These are phyloP conservation scores for Helichrysum umbraculigerum DNA, from an alignment of 129 eudicot genomes.

Conservation along the genomic window DNA sequence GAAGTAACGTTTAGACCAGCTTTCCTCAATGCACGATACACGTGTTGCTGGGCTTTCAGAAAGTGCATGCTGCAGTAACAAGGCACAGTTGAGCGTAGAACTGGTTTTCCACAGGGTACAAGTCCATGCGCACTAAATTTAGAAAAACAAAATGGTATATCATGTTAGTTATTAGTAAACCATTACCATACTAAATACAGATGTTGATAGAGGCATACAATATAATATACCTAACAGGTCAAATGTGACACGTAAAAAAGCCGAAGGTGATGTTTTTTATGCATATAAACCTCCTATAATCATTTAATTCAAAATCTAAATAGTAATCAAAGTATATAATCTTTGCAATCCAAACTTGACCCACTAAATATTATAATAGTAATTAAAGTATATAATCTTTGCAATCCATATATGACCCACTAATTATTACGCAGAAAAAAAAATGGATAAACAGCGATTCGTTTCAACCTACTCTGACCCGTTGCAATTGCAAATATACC, in stretches of 20 bases:
- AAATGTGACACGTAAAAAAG: too few relatives aligned
- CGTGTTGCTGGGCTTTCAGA: slow-evolving; percentile 49
- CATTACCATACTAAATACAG: neutral
- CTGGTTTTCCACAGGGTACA: slow-evolving; percentile 55
- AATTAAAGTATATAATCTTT: too few relatives aligned
- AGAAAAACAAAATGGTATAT: neutral
- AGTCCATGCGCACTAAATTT: slow-evolving; percentile 41
- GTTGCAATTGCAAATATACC: neutral
- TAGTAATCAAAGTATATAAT: neutral
- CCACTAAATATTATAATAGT: too few relatives aligned
- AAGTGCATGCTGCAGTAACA: slow-evolving; percentile 47
- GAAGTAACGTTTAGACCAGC: slow-evolving; percentile 45
- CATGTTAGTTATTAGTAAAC: neutral
- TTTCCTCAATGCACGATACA: slow-evolving; percentile 52
- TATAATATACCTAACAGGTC: neutral
- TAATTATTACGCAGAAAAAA: too few relatives aligned
- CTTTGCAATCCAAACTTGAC: neutral
- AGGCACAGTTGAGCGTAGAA: slow-evolving; percentile 48
- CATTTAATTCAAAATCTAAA: neutral
- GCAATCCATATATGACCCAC: neutral
- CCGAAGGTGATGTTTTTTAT: neutral
- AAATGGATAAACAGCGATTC: neutral
- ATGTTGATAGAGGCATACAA: neutral
- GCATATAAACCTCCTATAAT: neutral
- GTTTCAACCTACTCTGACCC: neutral